These are phyloP conservation scores for Emydomyces testavorans DNA, from an alignment of 2,329 filamentous ascomycete species.

Conservation along the genomic window DNA sequence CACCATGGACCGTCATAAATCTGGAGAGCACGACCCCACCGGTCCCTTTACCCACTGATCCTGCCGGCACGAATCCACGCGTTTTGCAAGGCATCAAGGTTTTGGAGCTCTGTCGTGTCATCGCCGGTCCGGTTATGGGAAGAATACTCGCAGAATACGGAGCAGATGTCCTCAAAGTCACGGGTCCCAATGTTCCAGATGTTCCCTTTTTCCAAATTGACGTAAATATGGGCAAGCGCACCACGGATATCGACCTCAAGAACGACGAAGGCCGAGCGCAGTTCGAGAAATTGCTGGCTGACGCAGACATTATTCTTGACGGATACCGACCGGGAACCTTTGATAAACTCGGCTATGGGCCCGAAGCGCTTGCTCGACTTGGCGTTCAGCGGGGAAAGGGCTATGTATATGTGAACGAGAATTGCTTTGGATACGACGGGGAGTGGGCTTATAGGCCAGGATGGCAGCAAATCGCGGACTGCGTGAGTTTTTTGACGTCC, in stretches of 20 bases:
- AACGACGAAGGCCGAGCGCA: constrained; percentile 39
- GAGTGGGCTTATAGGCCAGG: constrained; percentile 55
- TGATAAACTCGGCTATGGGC: constrained; percentile 52
- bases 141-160: constrained; percentile 64
- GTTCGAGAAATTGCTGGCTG: constrained; percentile 50
- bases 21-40: constrained; percentile 44
- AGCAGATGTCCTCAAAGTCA: constrained; percentile 61
- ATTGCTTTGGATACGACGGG: constrained; percentile 56
- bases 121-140: constrained; percentile 62
- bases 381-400: constrained; percentile 48
- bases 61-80: constrained; percentile 26
- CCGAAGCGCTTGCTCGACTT: constrained; percentile 43
- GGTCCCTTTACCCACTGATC: constrained; percentile 27
- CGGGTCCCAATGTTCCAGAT: constrained; percentile 54
- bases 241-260: constrained; percentile 53
- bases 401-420: constrained; percentile 57
- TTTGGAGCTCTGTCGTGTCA: constrained; percentile 62
- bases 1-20: constrained; percentile 40
- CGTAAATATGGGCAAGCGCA: constrained; percentile 60
- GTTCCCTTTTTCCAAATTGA: constrained; percentile 63
- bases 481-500: constrained; percentile 34
- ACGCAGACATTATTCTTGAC: constrained; percentile 56
- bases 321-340: constrained; percentile 58
- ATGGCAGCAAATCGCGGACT: constrained; percentile 64
- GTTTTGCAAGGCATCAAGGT: constrained; percentile 56